Conservation (phyloP, 129 eudicot species). For the Flaveria brownii region DNA sequence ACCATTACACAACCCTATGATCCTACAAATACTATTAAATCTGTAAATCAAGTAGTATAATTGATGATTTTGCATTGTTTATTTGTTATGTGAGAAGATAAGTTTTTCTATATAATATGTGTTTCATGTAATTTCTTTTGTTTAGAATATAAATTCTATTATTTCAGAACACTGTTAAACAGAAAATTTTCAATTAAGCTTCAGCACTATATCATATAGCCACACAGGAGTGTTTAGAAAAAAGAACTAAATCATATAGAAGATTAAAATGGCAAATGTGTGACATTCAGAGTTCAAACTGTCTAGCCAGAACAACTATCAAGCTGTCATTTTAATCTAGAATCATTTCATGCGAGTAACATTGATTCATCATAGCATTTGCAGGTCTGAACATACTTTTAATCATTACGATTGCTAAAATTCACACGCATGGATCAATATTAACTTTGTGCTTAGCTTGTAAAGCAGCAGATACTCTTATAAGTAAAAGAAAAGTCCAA, state of each 20-base stretch:
- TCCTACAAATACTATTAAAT: neutral
- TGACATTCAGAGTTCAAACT: no score
- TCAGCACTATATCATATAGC: conserved; percentile 1
- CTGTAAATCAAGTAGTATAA: conserved; percentile 21
- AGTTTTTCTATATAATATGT: neutral
- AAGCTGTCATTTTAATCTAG: neutral
- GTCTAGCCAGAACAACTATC: neutral
- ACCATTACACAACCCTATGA: no score
- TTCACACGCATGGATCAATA: neutral
- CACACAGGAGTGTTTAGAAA: no score
- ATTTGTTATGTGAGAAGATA: neutral
- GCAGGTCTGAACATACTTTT: neutral
- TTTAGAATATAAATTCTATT: neutral
- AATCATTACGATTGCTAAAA: neutral
- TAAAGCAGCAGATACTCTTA: no score
- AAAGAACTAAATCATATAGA: no score
- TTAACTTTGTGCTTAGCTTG: no score
- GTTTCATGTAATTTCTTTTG: neutral
- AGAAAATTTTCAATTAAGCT: neutral
- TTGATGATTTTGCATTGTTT: neutral
- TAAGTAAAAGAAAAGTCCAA: no score
- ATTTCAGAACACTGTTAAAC: neutral
- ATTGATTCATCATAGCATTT: neutral
- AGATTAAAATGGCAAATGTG: no score
- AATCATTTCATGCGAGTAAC: neutral